Percentiles rank a stretch among this genome's conserved stretches.
phyloP scores from a whole-genome alignment of 2,329 filamentous ascomycete genomes.

The Penicillium sp. region DNA sequence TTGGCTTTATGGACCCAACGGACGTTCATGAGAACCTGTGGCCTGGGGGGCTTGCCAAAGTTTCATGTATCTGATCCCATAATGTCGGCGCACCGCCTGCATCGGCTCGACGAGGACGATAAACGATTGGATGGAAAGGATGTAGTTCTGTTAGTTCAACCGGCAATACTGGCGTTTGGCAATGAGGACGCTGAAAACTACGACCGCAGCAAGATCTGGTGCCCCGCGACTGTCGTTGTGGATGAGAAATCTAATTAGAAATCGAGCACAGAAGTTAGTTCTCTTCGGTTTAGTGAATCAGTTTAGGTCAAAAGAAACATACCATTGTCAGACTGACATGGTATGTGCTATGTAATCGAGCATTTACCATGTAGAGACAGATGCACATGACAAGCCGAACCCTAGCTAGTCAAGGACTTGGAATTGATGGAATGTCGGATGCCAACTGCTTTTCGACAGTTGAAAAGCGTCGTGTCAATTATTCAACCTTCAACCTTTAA shows the following conservation, averaged over 20 bases:
- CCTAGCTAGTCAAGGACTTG: too few relatives aligned
- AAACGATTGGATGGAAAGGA: conserved; percentile 15
- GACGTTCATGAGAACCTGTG: conserved; percentile 12
- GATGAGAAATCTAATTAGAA: conserved; percentile 8
- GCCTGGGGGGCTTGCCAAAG: not conserved
- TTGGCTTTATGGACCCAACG: conserved; percentile 20
- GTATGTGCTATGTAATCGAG: too few relatives aligned
- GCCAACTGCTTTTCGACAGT: too few relatives aligned
- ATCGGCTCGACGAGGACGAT: conserved; percentile 20
- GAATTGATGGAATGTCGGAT: too few relatives aligned
- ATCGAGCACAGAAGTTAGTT: too few relatives aligned
- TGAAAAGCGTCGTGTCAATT: too few relatives aligned
- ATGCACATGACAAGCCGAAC: too few relatives aligned
- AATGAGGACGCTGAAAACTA: conserved; percentile 22
- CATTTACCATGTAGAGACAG: too few relatives aligned
- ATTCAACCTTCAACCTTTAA: too few relatives aligned
- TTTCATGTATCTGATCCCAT: not conserved
- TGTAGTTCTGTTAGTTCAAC: conserved; percentile 18
- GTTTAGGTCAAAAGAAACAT: too few relatives aligned
- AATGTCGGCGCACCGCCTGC: conserved; percentile 19
- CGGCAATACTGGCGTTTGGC: conserved; percentile 20
- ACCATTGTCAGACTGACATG: too few relatives aligned
- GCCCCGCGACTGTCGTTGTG: conserved; percentile 18
- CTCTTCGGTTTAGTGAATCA: too few relatives aligned
- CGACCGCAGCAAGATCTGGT: conserved; percentile 20